Evolutionary conservation across 305 asterid species (phyloP).

Genomic region (Fraxinus paxiana): DNA sequence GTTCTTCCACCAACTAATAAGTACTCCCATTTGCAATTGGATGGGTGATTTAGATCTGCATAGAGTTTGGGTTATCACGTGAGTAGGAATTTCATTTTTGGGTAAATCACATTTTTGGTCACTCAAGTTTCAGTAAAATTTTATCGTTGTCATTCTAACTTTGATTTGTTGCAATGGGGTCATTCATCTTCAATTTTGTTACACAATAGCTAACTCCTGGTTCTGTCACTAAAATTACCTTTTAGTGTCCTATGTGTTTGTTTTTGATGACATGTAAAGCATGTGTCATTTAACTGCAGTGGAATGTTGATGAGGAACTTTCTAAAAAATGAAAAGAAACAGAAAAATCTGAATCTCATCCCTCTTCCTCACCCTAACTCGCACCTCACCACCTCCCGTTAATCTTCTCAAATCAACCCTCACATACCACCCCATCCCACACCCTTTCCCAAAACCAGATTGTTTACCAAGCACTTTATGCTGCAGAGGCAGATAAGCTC

Average conservation of each 20-base stretch:
- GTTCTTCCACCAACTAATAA: not conserved
- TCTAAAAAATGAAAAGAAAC: not conserved
- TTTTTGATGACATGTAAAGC: not conserved
- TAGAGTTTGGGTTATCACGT: not conserved
- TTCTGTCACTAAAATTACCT: not conserved
- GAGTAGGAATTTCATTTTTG: not conserved
- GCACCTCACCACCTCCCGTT: not conserved
- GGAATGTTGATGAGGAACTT: not conserved
- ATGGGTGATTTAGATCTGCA: not conserved
- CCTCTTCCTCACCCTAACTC: not conserved
- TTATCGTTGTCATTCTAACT: not conserved
- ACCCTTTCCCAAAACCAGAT: not conserved
- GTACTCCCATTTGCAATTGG: not conserved
- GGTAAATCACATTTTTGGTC: not conserved
- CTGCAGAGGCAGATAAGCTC: conserved; percentile 89
- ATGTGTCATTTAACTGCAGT: not conserved
- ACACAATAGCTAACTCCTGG: not conserved
- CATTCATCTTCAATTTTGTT: not conserved
- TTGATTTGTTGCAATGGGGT: not conserved
- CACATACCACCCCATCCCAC: not conserved
- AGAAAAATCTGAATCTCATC: not conserved
- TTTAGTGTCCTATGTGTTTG: not conserved
- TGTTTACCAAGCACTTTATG: conserved; percentile 56
- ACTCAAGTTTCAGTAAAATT: not conserved
- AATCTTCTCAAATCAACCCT: not conserved